Percentiles rank a stretch among this genome's conserved stretches.
phyloP scores from a whole-genome alignment of 345 rosid species.

The Crucihimalaya himalaica region DNA sequence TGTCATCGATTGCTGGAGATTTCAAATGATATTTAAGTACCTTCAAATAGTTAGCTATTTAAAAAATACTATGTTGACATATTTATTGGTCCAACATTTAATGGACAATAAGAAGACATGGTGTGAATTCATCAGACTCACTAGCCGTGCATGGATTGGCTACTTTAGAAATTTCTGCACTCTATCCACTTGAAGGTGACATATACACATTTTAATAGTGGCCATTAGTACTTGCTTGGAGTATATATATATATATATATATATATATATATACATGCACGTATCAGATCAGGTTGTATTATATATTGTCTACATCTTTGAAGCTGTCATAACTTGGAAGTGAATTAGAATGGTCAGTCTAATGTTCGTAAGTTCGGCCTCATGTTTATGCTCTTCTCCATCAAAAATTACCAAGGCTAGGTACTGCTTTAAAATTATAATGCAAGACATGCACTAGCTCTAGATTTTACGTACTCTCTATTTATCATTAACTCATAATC shows the following conservation, averaged over 20 bases:
- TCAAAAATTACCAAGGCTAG: slow-evolving; percentile 30
- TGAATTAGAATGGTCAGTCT: slow-evolving; percentile 27
- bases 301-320: not conserved
- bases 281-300: not conserved
- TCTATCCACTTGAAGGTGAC: slow-evolving; percentile 35
- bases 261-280: slow-evolving; percentile 34
- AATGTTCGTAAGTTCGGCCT: slow-evolving; percentile 18
- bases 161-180: slow-evolving; percentile 36
- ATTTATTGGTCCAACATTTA: slow-evolving; percentile 20
- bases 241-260: slow-evolving; percentile 37
- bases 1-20: not conserved
- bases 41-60: not conserved
- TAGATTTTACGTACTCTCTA: not conserved
- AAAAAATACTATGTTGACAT: not conserved
- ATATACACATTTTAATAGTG: slow-evolving; percentile 20
- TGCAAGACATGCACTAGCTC: not conserved
- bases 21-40: slow-evolving; percentile 2
- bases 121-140: slow-evolving; percentile 26
- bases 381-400: slow-evolving; percentile 20
- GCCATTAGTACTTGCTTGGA: not conserved
- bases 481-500: not conserved
- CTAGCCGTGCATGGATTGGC: slow-evolving; percentile 34
- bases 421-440: slow-evolving; percentile 16
- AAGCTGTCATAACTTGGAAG: slow-evolving; percentile 11
- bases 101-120: slow-evolving; percentile 14